phyloP scores from a whole-genome alignment of 495 filamentous ascomycete genomes.

The Xylaria bambusicola region DNA sequence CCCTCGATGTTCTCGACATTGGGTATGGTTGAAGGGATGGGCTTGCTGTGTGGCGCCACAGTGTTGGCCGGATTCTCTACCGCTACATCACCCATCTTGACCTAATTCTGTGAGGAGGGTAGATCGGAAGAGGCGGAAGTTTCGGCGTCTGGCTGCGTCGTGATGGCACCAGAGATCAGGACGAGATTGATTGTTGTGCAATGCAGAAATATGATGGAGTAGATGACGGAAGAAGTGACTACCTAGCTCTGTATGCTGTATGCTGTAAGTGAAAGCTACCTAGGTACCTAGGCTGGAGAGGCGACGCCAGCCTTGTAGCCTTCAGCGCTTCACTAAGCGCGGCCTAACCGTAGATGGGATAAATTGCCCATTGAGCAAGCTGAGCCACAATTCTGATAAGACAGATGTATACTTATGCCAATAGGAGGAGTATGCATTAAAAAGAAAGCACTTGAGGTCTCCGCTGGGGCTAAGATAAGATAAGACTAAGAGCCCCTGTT shows the following conservation, averaged over 20 bases:
- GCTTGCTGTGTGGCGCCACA: slow-evolving; percentile 74
- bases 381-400: neutral
- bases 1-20: slow-evolving; percentile 89
- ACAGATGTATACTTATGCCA: neutral
- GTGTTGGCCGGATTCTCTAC: slow-evolving; percentile 77
- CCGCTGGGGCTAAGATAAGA: neutral
- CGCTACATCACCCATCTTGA: slow-evolving; percentile 77
- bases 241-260: no score
- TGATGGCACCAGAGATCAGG: no score
- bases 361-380: neutral
- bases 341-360: neutral
- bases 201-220: neutral
- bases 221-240: neutral
- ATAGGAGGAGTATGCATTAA: neutral
- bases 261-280: slow-evolving; percentile 6
- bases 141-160: neutral
- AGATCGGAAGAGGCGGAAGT: neutral
- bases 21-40: slow-evolving; percentile 76
- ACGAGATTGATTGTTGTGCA: neutral
- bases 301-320: slow-evolving; percentile 39
- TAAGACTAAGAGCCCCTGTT: neutral
- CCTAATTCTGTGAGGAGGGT: neutral
- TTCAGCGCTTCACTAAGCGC: slow-evolving; percentile 16
- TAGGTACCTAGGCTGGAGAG: slow-evolving; percentile 15
- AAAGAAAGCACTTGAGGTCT: neutral